Percentiles rank a stretch among this genome's conserved stretches.
These are phyloP conservation scores for Omphalotus guepiniiformis DNA, from an alignment of 768 basidiomycete genomes.

Conservation along the genomic window DNA sequence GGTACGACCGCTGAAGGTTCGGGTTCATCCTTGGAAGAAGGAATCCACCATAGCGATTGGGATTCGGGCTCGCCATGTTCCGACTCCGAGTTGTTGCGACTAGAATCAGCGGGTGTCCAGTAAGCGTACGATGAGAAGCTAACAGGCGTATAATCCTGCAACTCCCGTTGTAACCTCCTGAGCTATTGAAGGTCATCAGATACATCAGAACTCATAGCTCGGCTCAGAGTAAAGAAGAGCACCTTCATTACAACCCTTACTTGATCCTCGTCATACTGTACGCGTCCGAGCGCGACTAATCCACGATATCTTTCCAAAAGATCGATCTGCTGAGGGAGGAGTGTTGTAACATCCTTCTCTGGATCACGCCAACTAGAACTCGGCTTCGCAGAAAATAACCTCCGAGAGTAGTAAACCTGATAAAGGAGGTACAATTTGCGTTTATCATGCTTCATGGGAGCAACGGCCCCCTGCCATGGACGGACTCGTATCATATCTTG, in stretches of 20 bases:
- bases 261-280: conserved; percentile 50
- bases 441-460: too few relatives aligned
- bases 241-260: conserved; percentile 51
- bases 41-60: conserved; percentile 29
- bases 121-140: conserved; percentile 25
- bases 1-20: conserved; percentile 29
- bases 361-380: too few relatives aligned
- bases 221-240: background rate
- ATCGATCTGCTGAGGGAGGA: conserved; percentile 23
- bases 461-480: too few relatives aligned
- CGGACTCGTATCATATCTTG: too few relatives aligned
- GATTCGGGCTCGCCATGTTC: conserved; percentile 12
- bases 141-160: conserved; percentile 48
- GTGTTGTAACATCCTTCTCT: too few relatives aligned
- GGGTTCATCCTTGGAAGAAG: conserved; percentile 15
- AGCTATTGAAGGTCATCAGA: conserved; percentile 30
- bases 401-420: too few relatives aligned
- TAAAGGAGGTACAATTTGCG: too few relatives aligned
- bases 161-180: conserved; percentile 39
- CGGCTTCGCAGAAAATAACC: too few relatives aligned
- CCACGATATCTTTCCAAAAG: conserved; percentile 45
- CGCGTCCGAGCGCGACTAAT: conserved; percentile 40
- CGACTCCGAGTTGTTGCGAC: background rate
- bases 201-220: background rate
- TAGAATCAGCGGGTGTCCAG: too few relatives aligned